A percentile compares a stretch with the other conserved stretches of the same genome.
Conservation (phyloP, 495 filamentous ascomycete genomes). For the Trypethelium eluteriae region DNA sequence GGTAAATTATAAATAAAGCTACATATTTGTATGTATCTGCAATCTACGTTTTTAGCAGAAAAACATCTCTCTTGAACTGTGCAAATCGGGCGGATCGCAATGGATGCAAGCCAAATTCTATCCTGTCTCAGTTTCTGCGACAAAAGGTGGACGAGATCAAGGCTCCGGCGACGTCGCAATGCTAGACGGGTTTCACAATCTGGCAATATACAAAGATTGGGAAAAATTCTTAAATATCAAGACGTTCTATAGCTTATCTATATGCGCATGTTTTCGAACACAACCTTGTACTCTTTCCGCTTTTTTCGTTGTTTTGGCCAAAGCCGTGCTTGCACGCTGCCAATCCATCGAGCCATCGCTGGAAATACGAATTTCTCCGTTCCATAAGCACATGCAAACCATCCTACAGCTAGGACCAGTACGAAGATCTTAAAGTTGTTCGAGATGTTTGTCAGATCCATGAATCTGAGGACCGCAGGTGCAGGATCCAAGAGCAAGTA, state of each 20-base stretch:
- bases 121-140: neutral
- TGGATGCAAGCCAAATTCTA: neutral
- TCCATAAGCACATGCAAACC: slow-evolving; percentile 58
- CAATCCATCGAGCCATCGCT: slow-evolving; percentile 58
- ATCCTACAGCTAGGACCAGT: slow-evolving; percentile 56
- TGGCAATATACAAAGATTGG: neutral
- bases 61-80: no score
- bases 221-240: neutral
- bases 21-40: no score
- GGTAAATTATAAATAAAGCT: no score
- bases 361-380: slow-evolving; percentile 67
- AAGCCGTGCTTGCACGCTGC: slow-evolving; percentile 47
- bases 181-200: neutral
- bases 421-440: slow-evolving; percentile 63
- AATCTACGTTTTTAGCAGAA: no score
- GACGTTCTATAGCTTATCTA: neutral
- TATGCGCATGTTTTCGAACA: slow-evolving; percentile 62
- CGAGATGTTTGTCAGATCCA: slow-evolving; percentile 78
- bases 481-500: slow-evolving; percentile 75
- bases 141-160: neutral
- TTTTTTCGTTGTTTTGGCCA: slow-evolving; percentile 57
- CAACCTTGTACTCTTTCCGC: slow-evolving; percentile 79
- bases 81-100: neutral
- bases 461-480: slow-evolving; percentile 57
- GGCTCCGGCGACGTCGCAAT: neutral